Evolutionary conservation across 1,284 basidiomycete genomes (phyloP), one percentile per base, ranked within the genome.

Genomic region (Trametes versicolor): DNA sequence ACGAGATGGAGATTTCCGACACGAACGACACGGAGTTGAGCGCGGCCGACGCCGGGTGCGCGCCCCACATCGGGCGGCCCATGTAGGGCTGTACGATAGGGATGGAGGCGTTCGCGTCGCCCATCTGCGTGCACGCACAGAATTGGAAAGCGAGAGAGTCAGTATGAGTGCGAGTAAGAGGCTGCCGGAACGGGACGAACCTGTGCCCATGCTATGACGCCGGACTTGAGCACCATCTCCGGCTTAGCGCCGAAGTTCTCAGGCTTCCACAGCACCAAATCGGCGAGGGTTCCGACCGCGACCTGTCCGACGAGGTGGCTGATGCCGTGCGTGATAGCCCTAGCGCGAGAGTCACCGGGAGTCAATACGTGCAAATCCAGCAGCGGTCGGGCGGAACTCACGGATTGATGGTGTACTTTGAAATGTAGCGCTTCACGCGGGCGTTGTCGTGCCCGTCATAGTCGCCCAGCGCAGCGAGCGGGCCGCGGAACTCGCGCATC

Each of bases 371-470:
- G 27, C 43, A 10, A n/a, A 39, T 45, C 9, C 43, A 9, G 41
- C n/a, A 34, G 17, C 36, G 29, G 21, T 37, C 8, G n/a, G 39
- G 50, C 21, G 36, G 43, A 36, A 86, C 95, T 75, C 70, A 97
- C 95, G 98, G 96, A 76, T 99, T 99, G 77, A 99, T 89, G 12
- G 97, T 99, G 78, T 99, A 98, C 77, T 99, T 99, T 15, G 97
- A 87, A 23, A 99, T 85, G 78, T 99, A 99, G 64, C 97, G 87
- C 83, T 98, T 99, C 62, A 99, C 97, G n/a, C 97, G 86, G n/a
- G 85, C 88, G 76, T 99, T 99, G 79, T 99, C 98, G 55, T 78
- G 85, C 1, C 86, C 86, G 0, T 85, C 83, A 9, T 76, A 75
- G 76, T 96, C 93, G 5, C 92, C 92, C 21, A 88, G 78, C 15